Evolutionary conservation across 495 filamentous ascomycete genomes (phyloP).

Genomic region (Daldinia decipiens): DNA sequence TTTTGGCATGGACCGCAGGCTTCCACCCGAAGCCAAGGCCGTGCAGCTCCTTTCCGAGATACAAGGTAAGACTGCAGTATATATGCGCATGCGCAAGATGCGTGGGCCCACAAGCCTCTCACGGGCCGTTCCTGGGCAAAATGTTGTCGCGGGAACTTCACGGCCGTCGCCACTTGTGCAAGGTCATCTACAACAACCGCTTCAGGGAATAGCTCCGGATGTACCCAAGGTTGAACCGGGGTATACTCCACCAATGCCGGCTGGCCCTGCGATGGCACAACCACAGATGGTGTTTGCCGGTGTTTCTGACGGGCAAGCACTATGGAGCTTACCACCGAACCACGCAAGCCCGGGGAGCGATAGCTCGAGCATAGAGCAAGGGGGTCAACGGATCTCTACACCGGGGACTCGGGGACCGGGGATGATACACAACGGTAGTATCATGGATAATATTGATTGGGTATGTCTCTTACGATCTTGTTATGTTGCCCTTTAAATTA

Average conservation of each 20-base stretch:
- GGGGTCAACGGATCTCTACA: slow-evolving; percentile 5
- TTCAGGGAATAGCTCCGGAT: slow-evolving; percentile 11
- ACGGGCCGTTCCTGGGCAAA: slow-evolving; percentile 50
- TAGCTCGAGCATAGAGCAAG: slow-evolving; percentile 38
- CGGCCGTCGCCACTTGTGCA: slow-evolving; percentile 25
- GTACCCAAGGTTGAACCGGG: slow-evolving; percentile 32
- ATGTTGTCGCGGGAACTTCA: slow-evolving; percentile 54
- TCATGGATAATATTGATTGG: slow-evolving; percentile 53
- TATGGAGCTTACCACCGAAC: slow-evolving; percentile 56
- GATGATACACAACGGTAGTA: slow-evolving; percentile 26
- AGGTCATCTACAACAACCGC: slow-evolving; percentile 9
- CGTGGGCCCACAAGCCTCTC: slow-evolving; percentile 54
- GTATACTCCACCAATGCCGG: slow-evolving; percentile 33
- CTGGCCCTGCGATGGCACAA: slow-evolving; percentile 28
- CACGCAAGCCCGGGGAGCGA: slow-evolving; percentile 53
- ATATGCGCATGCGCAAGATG: slow-evolving; percentile 58
- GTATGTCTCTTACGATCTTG: slow-evolving; percentile 36
- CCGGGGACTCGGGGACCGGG: slow-evolving; percentile 16
- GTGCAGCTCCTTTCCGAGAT: slow-evolving; percentile 55
- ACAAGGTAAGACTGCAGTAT: slow-evolving; percentile 52
- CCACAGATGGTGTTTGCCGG: slow-evolving; percentile 57
- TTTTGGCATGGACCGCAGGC: slow-evolving; percentile 66
- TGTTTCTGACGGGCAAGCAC: slow-evolving; percentile 57
- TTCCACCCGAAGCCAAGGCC: slow-evolving; percentile 55
- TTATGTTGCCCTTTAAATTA: background rate